Evolutionary conservation across 768 basidiomycete species (phyloP), one percentile per base, ranked within the genome.

Genomic region (Rhodotorula kratochvilovae): DNA sequence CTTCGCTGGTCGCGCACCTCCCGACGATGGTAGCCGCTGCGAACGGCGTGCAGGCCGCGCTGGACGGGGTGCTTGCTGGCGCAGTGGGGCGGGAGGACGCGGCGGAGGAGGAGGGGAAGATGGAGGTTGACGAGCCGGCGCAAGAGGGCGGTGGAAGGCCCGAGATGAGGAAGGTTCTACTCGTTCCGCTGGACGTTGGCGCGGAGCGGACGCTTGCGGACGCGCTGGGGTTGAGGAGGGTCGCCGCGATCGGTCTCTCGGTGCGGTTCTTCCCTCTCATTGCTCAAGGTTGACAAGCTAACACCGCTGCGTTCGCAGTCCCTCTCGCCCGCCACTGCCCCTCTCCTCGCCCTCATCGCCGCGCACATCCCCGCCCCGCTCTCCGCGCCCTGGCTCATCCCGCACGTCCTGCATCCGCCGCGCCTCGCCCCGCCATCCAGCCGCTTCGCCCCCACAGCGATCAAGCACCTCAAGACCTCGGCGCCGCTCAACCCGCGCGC

Each of bases 381-480:
- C 23, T 81, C 83, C 25, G 90, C 90, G 0, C 82, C 87, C 12
- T 94, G 91, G 91, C 81, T 86, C 23, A 78, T 85, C 29, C 73
- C 73, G 7, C 73, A 74, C 53, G 43, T 74, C 54, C 43, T 68
- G 33, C 39, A 62, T 56, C 70, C 55, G 45, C 54, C 2, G 25
- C 48, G 25, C 21, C 27, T 27, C 3, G 23, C 48, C 4, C 23
- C 6, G 25, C 45, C 65, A n/a, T 25, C 48, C n/a, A 45, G 21
- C 7, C 55, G 21, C 61, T 72, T 88, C 35, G 80, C 89, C 53
- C 87, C 88, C 5, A 91, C 90, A 0, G 88, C 91, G 77, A 84
- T 92, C 74, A 94, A 92, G 77, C 90, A 91, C 73, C 78, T 92
- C 31, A 84, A 85, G 27, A 93, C 92, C 5, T 86, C 87, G 39